Evolutionary conservation across 306 rosid genomes (phyloP).

Genomic region (Cotoneaster glaucophyllus): DNA sequence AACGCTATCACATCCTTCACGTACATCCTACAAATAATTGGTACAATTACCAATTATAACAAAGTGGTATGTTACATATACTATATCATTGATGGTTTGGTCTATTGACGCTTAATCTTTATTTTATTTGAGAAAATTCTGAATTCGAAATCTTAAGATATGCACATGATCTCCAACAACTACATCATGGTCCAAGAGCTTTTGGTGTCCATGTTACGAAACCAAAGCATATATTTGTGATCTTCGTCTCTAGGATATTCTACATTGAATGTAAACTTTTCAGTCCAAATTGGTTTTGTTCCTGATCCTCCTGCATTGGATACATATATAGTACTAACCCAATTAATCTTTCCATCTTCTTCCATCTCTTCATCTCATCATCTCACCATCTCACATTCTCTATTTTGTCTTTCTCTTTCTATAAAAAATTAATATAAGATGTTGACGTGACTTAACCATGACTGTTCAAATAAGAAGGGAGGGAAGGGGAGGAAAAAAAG

Average conservation of each 20-base stretch:
- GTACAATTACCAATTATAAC: background rate
- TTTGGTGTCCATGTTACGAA: slow-evolving; percentile 14
- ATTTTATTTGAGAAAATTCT: no score
- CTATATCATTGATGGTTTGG: no score
- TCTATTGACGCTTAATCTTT: no score
- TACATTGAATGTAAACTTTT: background rate
- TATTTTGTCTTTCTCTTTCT: no score
- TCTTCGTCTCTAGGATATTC: slow-evolving; percentile 4
- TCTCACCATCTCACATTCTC: no score
- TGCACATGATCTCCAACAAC: background rate
- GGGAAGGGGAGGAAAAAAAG: no score
- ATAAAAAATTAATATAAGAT: no score
- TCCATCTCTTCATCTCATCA: no score
- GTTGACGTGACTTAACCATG: no score
- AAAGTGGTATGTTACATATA: background rate
- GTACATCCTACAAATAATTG: slow-evolving; percentile 4
- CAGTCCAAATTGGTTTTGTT: slow-evolving; percentile 7
- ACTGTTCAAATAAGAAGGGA: no score
- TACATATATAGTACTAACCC: background rate
- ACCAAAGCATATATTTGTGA: slow-evolving; percentile 10
- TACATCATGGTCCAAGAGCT: background rate
- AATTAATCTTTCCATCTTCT: no score
- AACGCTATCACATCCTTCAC: slow-evolving; percentile 9
- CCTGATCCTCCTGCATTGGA: slow-evolving; percentile 2
- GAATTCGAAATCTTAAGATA: background rate